A percentile compares a stretch with the other conserved stretches of the same genome.
Conservation (phyloP, 2,329 filamentous ascomycete species). For the Teratosphaeria nubilosa region DNA sequence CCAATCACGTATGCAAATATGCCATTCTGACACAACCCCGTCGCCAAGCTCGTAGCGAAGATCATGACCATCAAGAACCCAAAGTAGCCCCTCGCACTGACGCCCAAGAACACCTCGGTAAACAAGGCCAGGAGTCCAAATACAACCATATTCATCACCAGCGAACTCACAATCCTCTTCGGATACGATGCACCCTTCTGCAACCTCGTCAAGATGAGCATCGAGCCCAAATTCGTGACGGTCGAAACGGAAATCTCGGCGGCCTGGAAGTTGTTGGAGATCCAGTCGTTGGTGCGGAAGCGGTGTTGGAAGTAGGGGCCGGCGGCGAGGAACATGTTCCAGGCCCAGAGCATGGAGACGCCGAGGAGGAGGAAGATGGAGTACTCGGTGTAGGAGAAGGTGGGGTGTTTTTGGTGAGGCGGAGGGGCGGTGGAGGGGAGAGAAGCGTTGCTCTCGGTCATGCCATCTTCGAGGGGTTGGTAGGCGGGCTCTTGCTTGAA, state of each 20-base stretch:
- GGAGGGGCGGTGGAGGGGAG: neutral
- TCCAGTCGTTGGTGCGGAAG: constrained; percentile 60
- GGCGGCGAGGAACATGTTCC: constrained; percentile 98
- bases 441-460: constrained; percentile 1
- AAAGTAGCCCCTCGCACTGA: constrained; percentile 60
- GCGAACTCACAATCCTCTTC: constrained; percentile 66
- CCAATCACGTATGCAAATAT: constrained; percentile 83
- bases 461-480: constrained; percentile 16
- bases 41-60: constrained; percentile 64
- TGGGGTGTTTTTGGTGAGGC: neutral
- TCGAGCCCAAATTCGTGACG: constrained; percentile 65
- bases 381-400: constrained; percentile 81
- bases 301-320: constrained; percentile 85
- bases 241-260: constrained; percentile 81
- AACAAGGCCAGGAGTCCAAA: constrained; percentile 74
- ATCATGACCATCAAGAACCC: constrained; percentile 75
- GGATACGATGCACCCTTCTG: constrained; percentile 81
- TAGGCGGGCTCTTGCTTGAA: constrained; percentile 24
- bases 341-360: constrained; percentile 94
- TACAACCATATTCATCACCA: constrained; percentile 65
- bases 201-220: constrained; percentile 66
- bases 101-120: constrained; percentile 56
- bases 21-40: constrained; percentile 84
- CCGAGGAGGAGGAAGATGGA: constrained; percentile 74
- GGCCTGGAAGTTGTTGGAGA: constrained; percentile 76